These are phyloP conservation scores for Tulasnella sp. DNA, from an alignment of 768 basidiomycete genomes.

Conservation along the genomic window DNA sequence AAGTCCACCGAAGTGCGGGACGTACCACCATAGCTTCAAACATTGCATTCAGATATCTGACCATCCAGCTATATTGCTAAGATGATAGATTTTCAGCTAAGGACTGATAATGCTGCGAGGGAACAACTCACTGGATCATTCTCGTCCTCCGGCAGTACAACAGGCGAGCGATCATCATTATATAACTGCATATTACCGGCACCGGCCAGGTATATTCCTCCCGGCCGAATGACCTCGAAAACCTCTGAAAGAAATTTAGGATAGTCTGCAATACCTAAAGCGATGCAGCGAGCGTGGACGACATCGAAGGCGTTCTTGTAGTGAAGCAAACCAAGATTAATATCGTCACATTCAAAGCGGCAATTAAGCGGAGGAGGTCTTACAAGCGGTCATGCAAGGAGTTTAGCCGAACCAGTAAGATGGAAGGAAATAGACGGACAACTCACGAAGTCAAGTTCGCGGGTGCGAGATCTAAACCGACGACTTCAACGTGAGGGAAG, in stretches of 20 bases:
- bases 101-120: neutral
- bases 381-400: neutral
- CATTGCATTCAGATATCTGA: neutral
- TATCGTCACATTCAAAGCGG: conserved; percentile 23
- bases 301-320: conserved; percentile 17
- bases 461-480: conserved; percentile 21
- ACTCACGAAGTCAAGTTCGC: conserved; percentile 19
- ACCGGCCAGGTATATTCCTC: conserved; percentile 14
- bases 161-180: conserved; percentile 8
- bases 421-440: neutral
- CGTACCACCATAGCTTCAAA: conserved; percentile 1
- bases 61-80: neutral
- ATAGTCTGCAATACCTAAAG: conserved; percentile 9
- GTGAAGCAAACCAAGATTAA: conserved; percentile 19
- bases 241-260: conserved; percentile 2
- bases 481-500: conserved; percentile 17
- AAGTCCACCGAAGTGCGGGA: neutral
- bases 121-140: neutral
- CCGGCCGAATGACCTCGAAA: conserved; percentile 10
- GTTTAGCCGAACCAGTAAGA: neutral
- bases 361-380: conserved; percentile 17
- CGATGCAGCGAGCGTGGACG: conserved; percentile 14
- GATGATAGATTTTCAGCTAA: too few relatives aligned
- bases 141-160: neutral
- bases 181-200: conserved; percentile 13